Conservation (phyloP, 495 filamentous ascomycete species). For the Penicillium cinerascens region DNA sequence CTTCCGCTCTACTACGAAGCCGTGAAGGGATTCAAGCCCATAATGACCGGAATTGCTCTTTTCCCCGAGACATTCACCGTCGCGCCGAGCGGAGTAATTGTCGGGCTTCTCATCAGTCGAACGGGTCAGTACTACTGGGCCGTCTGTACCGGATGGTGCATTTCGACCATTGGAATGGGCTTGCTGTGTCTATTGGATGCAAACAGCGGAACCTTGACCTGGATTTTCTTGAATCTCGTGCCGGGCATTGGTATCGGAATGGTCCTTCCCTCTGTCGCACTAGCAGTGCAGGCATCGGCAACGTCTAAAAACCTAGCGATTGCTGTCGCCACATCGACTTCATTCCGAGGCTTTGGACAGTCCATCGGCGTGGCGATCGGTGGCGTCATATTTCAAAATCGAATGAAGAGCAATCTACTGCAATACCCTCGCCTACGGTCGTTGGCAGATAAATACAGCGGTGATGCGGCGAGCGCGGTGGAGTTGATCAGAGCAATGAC, state of each 20-base stretch:
- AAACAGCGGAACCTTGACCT: constrained; percentile 27
- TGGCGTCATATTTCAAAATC: constrained; percentile 30
- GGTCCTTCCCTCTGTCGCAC: constrained; percentile 35
- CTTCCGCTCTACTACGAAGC: constrained; percentile 48
- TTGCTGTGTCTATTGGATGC: constrained; percentile 32
- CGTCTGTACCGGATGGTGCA: constrained; percentile 40
- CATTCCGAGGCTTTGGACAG: constrained; percentile 45
- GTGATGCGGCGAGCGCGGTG: constrained; percentile 54
- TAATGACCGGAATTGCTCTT: constrained; percentile 39
- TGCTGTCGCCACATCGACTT: constrained; percentile 40
- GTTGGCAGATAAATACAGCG: constrained; percentile 42
- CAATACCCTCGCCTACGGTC: constrained; percentile 32
- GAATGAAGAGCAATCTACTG: constrained; percentile 30
- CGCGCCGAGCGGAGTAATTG: constrained; percentile 39
- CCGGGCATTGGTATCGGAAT: constrained; percentile 40
- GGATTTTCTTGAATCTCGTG: constrained; percentile 40
- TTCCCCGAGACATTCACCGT: constrained; percentile 50
- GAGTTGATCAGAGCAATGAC: constrained; percentile 51
- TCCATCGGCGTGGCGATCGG: constrained; percentile 46
- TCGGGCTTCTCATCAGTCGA: constrained; percentile 34
- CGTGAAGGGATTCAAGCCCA: constrained; percentile 41
- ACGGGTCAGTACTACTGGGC: constrained; percentile 43
- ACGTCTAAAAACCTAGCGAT: constrained; percentile 30
- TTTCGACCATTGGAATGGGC: constrained; percentile 39
- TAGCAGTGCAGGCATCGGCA: constrained; percentile 39